A percentile compares a stretch with the other conserved stretches of the same genome.
phyloP scores from a whole-genome alignment of 2,329 filamentous ascomycete genomes.

The Fusarium beomiforme region DNA sequence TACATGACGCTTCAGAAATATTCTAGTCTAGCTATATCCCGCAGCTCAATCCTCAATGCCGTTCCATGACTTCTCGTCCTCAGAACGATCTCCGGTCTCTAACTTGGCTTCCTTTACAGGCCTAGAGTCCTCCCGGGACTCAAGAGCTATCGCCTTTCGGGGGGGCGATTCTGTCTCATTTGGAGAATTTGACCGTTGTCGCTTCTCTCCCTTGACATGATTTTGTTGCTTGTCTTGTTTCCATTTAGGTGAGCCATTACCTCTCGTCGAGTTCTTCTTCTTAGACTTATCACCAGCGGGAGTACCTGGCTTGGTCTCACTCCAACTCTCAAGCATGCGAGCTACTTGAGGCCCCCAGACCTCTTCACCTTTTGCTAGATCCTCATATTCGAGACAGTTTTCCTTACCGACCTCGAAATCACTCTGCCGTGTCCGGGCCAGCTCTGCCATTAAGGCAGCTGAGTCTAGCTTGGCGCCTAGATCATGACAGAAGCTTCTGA shows the following conservation, averaged over 20 bases:
- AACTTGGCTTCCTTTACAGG: conserved; percentile 24
- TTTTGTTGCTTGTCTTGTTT: conserved; percentile 27
- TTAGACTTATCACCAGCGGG: conserved; percentile 38
- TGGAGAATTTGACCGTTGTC: conserved; percentile 43
- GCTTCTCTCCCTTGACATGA: conserved; percentile 42
- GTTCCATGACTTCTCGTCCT: conserved; percentile 57
- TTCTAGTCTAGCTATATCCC: conserved; percentile 26
- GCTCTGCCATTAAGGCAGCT: conserved; percentile 84
- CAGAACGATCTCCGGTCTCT: conserved; percentile 38
- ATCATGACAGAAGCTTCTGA: conserved; percentile 92
- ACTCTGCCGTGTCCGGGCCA: conserved; percentile 83
- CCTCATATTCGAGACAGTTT: conserved; percentile 82
- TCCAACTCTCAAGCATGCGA: conserved; percentile 58
- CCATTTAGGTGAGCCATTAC: conserved; percentile 10
- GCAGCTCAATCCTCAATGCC: conserved; percentile 51
- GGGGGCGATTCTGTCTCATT: conserved; percentile 37
- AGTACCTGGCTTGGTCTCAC: conserved; percentile 39
- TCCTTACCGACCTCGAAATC: conserved; percentile 75
- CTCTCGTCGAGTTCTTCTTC: conserved; percentile 28
- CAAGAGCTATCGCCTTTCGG: conserved; percentile 45
- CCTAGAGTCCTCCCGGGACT: conserved; percentile 30
- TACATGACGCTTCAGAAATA: conserved; percentile 22
- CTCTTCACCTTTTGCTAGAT: conserved; percentile 78
- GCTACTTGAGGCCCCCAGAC: conserved; percentile 83
- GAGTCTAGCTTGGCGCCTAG: conserved; percentile 84